Base-by-base conservation (phyloP, 495 filamentous ascomycete genomes). In the Niebla homalea region DNA sequence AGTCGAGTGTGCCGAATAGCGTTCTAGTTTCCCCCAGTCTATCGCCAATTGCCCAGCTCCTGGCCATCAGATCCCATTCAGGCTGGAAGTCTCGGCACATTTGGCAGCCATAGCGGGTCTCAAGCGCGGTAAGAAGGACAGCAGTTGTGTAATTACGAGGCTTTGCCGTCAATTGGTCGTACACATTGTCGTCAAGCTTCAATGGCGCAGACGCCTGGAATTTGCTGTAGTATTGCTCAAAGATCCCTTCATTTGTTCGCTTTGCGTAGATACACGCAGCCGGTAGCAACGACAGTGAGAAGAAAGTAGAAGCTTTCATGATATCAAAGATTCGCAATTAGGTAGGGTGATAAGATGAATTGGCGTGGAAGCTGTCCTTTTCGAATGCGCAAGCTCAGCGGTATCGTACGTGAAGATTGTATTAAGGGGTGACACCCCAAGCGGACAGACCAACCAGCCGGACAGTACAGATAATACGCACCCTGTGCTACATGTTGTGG, bases 21-120 rank as follows among this genome's bases (percentile, higher is more conserved):
- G 94, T 56, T 48, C 84, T 73, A 36, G 85, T 78, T 23, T 81
- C 81, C 37, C 78, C 83, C 29, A 71, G 64, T 67, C 83, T 85
- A 64, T 88, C 80, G 2, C 84, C 87, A 60, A 80, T 84, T 52
- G 73, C 74, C 92, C 92, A 99, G 70, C 87, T 93, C 61, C 77
- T 84, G 15, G 78, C 75, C 29, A 99, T 75, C 20, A 99, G 64
- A 21, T 94, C 85, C 83, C 88, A 99, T 67, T 99, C 93, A 1
- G 92, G 84, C 60, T 92, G 81, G 67, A 97, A 95, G 48, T 93
- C 85, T 35, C 79, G 76, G 63, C 92, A 99, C 42, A 96, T 72
- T 47, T 79, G 67, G 63, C 92, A 99, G 23, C 86, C 87, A 68
- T 83, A 96, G 20, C 86, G 78, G 36, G 82, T 60, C 58, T 96